Evolutionary conservation across 116 monocot species (phyloP), one percentile per base, ranked within the genome.

Genomic region (Phalaenopsis hybrid): DNA sequence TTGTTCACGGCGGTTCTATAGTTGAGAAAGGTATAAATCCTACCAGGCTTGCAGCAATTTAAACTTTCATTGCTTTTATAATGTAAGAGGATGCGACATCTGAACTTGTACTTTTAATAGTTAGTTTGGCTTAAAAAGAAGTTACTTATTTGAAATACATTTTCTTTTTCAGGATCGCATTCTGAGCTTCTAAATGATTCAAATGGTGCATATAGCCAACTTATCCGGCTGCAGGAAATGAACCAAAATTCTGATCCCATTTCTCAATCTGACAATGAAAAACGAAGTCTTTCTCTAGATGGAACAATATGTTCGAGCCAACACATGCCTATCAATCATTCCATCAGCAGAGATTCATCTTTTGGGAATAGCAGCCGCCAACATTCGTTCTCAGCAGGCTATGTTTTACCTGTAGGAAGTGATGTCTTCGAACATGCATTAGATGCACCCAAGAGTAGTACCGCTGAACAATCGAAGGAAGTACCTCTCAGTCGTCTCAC

Each of bases 21-120:
- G 86, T 92, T 25, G 92, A 92, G 49, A 74, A 88, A 85, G 92
- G 92, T 90, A 83, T 45, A 45, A 45, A 45, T 45, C 45, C 3
- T 45, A 45, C 45, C 6, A 45, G 3, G 45, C 45, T 45, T 45
- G 45, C 45, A 45, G 45, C 6, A 45, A 45, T 45, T 45, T 45
- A 45, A 5, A 5, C 6, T 5, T 45, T 45, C 45, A 45, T 45
- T 45, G 6, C 3, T 45, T 45, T 5, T 45, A 45, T 5, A 45
- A 45, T 45, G 45, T 45, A 5, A 45, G 45, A 6, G 45, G 45
- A 45, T 45, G 45, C 45, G 6, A 45, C 45, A 45, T 5, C 45
- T 6, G 45, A 45, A 45, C 6, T 45, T 5, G 45, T 45, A 45
- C 45, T 45, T 45, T 45, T 6, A 45, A 45, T 45, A 45, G 6